Evolutionary conservation across 139 green algal species (phyloP).

Genomic region (Tetraselmis chui): DNA sequence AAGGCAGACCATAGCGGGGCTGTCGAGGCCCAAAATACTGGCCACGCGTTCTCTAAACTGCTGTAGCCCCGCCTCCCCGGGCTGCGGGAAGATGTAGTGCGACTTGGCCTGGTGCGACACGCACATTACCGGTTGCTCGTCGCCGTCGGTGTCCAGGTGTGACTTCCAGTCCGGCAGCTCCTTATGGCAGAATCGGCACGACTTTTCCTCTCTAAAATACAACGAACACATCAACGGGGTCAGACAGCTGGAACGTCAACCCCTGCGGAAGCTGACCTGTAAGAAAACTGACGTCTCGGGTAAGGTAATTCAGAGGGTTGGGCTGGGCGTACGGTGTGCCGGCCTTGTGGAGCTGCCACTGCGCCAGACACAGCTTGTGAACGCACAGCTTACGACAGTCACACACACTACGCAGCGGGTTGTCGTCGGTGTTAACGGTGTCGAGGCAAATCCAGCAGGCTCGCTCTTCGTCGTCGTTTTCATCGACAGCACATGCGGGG

Average conservation of each 20-base stretch:
- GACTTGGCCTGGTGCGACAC: neutral
- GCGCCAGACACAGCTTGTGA: neutral
- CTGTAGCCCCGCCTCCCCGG: neutral
- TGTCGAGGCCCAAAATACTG: neutral
- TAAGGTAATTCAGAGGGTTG: too few species aligned
- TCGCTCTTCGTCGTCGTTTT: neutral
- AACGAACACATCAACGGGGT: too few species aligned
- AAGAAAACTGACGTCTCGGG: too few species aligned
- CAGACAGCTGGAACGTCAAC: too few species aligned
- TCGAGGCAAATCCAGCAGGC: neutral
- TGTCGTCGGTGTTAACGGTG: neutral
- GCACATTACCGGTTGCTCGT: neutral
- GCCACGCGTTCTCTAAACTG: neutral
- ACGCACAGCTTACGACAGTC: neutral
- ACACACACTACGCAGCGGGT: neutral
- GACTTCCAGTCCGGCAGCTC: neutral
- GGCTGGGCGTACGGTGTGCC: neutral
- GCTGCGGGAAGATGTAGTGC: neutral
- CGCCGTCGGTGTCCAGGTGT: neutral
- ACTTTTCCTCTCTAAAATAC: neutral
- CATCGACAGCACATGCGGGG: neutral
- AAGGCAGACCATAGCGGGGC: neutral
- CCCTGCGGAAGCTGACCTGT: too few species aligned
- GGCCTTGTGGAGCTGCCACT: neutral
- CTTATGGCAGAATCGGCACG: neutral